phyloP scores from a whole-genome alignment of 225 moss, liverwort and hornwort species.

The Bryum argenteum region DNA sequence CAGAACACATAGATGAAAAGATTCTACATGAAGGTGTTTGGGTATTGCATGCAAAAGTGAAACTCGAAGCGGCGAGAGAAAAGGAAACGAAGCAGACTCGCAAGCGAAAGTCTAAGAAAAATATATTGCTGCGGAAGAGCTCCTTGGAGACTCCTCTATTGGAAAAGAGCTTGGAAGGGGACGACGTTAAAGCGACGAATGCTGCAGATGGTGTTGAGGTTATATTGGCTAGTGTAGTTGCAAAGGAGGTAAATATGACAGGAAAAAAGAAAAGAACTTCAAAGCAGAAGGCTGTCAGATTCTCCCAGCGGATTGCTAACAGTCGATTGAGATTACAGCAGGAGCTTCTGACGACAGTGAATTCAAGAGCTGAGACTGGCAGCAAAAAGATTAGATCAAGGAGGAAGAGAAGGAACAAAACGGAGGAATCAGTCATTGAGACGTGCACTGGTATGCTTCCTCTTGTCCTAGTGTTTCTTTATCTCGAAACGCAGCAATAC shows the following conservation, averaged over 20 bases:
- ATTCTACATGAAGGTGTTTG: conserved; percentile 39
- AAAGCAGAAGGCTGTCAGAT: conserved; percentile 40
- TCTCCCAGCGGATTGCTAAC: conserved; percentile 51
- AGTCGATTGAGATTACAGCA: conserved; percentile 42
- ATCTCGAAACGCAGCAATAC: conserved; percentile 3
- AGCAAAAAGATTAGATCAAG: conserved; percentile 27
- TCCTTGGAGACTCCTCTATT: conserved; percentile 14
- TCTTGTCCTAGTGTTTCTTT: conserved; percentile 15
- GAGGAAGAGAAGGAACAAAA: conserved; percentile 29
- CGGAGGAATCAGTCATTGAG: conserved; percentile 3
- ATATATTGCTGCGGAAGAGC: conserved; percentile 22
- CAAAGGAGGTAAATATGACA: conserved; percentile 24
- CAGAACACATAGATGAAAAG: conserved; percentile 16
- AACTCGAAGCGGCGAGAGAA: conserved; percentile 51
- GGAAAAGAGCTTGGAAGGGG: conserved; percentile 24
- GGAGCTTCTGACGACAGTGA: conserved; percentile 24
- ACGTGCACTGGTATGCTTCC: conserved; percentile 39
- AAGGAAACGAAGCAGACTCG: conserved; percentile 34
- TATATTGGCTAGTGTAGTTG: conserved; percentile 1
- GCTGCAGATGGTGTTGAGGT: conserved; percentile 22
- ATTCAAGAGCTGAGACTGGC: conserved; percentile 24
- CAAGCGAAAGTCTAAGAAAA: conserved; percentile 37
- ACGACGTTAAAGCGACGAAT: conserved; percentile 15
- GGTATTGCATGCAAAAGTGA: conserved; percentile 49
- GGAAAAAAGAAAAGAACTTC: conserved; percentile 24